Evolutionary conservation across 495 filamentous ascomycete genomes (phyloP).

Genomic region (Podospora tetraspora): DNA sequence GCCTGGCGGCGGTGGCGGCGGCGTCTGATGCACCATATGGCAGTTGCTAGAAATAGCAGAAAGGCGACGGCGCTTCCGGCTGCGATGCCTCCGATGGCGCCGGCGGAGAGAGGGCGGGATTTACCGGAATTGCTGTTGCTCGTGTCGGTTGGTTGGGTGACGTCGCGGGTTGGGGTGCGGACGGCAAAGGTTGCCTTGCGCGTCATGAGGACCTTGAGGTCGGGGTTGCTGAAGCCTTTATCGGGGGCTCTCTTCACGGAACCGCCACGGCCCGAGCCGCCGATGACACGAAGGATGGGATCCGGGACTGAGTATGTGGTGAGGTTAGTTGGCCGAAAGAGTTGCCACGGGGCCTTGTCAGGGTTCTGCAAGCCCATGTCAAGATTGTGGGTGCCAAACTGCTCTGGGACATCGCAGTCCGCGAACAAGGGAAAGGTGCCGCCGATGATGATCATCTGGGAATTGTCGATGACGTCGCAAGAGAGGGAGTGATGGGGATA

Average conservation of each 20-base stretch:
- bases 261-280: conserved; percentile 55
- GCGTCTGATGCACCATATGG: conserved; percentile 11
- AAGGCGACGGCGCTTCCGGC: conserved; percentile 15
- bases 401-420: conserved; percentile 58
- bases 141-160: conserved; percentile 2
- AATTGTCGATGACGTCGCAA: conserved; percentile 45
- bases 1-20: neutral
- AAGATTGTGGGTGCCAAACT: conserved; percentile 58
- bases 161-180: conserved; percentile 21
- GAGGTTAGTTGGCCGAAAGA: conserved; percentile 25
- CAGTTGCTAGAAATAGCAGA: conserved; percentile 6
- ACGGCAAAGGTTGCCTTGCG: conserved; percentile 24
- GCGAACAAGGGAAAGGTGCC: conserved; percentile 56
- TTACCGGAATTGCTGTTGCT: neutral
- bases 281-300: conserved; percentile 54
- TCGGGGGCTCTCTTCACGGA: conserved; percentile 63
- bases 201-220: conserved; percentile 27
- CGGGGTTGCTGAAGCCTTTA: conserved; percentile 25
- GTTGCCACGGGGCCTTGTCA: conserved; percentile 26
- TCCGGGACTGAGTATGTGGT: conserved; percentile 56
- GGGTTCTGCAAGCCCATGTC: conserved; percentile 44
- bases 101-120: conserved; percentile 15
- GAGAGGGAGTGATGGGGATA: conserved; percentile 44
- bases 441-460: conserved; percentile 67
- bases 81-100: conserved; percentile 29